Evolutionary conservation across 1,139 yeast genomes (phyloP).

Genomic region (Ashbya aceris): DNA sequence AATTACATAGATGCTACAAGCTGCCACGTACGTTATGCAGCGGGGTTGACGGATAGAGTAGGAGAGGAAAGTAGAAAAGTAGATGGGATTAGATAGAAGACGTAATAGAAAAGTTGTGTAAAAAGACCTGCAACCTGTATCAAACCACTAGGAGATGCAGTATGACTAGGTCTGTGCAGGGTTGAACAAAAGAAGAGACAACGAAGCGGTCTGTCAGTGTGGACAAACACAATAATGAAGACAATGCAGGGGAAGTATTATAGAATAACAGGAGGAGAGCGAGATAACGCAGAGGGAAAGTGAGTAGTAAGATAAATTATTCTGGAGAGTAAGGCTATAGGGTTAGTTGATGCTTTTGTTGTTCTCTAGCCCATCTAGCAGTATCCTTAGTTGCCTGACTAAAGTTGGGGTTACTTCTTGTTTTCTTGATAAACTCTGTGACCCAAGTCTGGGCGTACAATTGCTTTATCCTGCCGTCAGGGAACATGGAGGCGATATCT

Average conservation of each 20-base stretch:
- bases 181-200: no score
- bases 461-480: slow-evolving; percentile 60
- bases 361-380: slow-evolving; percentile 95
- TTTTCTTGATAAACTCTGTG: slow-evolving; percentile 61
- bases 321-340: slow-evolving; percentile 12
- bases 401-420: slow-evolving; percentile 55
- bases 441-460: slow-evolving; percentile 70
- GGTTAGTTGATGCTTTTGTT: slow-evolving; percentile 32
- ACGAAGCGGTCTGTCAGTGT: slow-evolving; percentile 1
- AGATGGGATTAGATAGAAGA: not conserved
- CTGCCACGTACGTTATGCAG: no score
- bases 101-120: not conserved
- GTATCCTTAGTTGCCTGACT: slow-evolving; percentile 68
- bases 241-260: slow-evolving; percentile 5
- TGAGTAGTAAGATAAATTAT: slow-evolving; percentile 6
- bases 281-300: slow-evolving; percentile 9
- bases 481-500: slow-evolving; percentile 82
- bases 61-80: no score
- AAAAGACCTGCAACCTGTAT: no score
- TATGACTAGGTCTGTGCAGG: no score
- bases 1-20: no score
- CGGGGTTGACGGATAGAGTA: not conserved
- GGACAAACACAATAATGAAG: slow-evolving; percentile 7
- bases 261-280: slow-evolving; percentile 9
- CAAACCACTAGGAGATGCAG: no score